Evolutionary conservation across 768 basidiomycete species (phyloP).

Genomic region (Kwoniella dejecticola): DNA sequence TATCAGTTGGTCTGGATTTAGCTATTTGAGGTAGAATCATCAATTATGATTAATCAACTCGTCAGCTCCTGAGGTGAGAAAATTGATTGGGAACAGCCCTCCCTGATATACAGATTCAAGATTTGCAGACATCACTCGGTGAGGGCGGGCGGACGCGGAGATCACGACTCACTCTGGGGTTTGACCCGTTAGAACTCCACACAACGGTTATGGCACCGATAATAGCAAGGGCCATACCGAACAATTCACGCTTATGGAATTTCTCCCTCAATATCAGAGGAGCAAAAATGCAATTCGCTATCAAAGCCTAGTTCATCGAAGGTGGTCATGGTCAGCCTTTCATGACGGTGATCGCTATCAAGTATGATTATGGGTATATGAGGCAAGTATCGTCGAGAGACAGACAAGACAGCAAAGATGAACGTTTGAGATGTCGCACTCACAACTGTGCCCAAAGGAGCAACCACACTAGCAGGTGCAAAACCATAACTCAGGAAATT

Average conservation of each 20-base stretch:
- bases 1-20: slow-evolving; percentile 13
- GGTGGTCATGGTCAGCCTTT: not conserved
- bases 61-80: no score
- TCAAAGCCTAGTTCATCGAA: slow-evolving; percentile 68
- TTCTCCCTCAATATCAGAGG: slow-evolving; percentile 71
- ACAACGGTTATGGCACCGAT: slow-evolving; percentile 94
- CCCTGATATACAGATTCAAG: no score
- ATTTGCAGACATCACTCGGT: no score
- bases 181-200: slow-evolving; percentile 72
- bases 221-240: slow-evolving; percentile 68
- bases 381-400: no score
- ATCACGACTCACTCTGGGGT: slow-evolving; percentile 57
- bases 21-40: slow-evolving; percentile 5
- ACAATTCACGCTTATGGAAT: slow-evolving; percentile 68
- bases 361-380: not conserved
- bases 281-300: slow-evolving; percentile 92
- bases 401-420: no score
- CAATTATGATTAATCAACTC: not conserved
- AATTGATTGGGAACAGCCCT: no score
- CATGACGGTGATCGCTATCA: not conserved
- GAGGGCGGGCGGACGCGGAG: not conserved
- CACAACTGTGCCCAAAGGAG: slow-evolving; percentile 89
- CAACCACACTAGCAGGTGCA: slow-evolving; percentile 64
- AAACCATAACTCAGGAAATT: slow-evolving; percentile 69
- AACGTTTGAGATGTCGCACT: slow-evolving; percentile 18